Evolutionary conservation across 2,329 filamentous ascomycete genomes (phyloP), one percentile per base, ranked within the genome.

Genomic region (Tolypocladium capitatum): DNA sequence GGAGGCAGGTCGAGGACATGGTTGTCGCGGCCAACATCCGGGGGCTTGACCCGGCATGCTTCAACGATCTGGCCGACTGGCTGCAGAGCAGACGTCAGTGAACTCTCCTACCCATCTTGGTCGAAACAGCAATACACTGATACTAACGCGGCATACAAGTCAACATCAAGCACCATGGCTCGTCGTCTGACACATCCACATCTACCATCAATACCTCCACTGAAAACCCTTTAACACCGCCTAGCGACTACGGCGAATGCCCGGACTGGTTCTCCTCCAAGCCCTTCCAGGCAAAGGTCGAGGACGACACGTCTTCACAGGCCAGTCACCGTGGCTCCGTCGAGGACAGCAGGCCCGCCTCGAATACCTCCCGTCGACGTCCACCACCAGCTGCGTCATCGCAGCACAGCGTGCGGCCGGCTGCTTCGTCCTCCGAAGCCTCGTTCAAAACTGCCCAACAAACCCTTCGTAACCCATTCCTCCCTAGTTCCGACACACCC

Each of bases 101-200:
- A 14, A 6, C 10, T 20, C 24, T 10, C 11, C 27, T 20, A n/a
- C 24, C 11, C 27, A 16, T 24, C 24, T 27, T 28, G 38, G 24
- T 10, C 1, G 36, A 8, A 9, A 7, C 21, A 3, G 36, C 36
- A 16, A 9, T 3, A 2, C 11, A 9, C 13, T 16, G 7, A 24
- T 28, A 7, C 38, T 41, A 7, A 41, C 38, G 28, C 10, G 24
- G 16, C 16, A 28, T 18, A 1, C 51, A 55, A 34, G 49, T 55
- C 28, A 58, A 55, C 9, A 55, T 55, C 16, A 52, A 58, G 40
- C 55, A 57, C 38, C 43, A 50, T 20, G 46, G 16, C 42, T 45
- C 38, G 24, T 41, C 38, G 16, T 41, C 38, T n/a, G 24, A 28
- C n/a, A 28, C 9, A 11, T 40, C 36, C 16, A 3, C 38, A 1